Percentiles rank a stretch among this genome's conserved stretches.
Conservation (phyloP, 192 early-diverging fungal genomes). For the Polychytrium aggregatum region DNA sequence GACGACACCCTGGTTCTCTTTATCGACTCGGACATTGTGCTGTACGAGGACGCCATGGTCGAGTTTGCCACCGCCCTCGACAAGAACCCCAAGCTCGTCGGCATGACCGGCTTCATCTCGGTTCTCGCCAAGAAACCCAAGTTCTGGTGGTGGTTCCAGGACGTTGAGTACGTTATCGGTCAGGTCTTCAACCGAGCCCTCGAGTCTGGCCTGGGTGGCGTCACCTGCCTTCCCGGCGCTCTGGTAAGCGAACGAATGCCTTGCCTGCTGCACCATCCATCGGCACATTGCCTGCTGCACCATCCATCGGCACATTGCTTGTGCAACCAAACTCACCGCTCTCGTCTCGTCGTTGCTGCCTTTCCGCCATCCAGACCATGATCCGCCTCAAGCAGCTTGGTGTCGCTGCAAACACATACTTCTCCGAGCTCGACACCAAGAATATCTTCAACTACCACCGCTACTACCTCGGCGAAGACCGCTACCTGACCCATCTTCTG, state of each 20-base stretch:
- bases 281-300: too few relatives aligned
- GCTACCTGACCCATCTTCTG: constrained; percentile 36
- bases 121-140: constrained; percentile 8
- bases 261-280: too few relatives aligned
- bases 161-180: constrained; percentile 31
- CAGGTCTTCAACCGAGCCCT: constrained; percentile 24
- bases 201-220: constrained; percentile 23
- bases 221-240: constrained; percentile 30
- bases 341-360: too few relatives aligned
- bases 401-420: constrained; percentile 16
- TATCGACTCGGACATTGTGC: constrained; percentile 35
- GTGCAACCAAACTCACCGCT: too few relatives aligned
- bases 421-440: constrained; percentile 19
- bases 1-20: constrained; percentile 21
- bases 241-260: too few relatives aligned
- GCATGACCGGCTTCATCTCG: constrained; percentile 25
- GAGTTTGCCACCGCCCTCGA: constrained; percentile 24
- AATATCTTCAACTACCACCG: constrained; percentile 29
- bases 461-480: constrained; percentile 34
- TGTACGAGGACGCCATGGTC: constrained; percentile 15
- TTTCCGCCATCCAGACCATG: constrained; percentile 32
- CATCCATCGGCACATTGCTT: too few relatives aligned
- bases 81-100: constrained; percentile 10
- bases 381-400: constrained; percentile 12
- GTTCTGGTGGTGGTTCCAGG: constrained; percentile 25